Percentiles rank a stretch among this genome's conserved stretches.
These are phyloP conservation scores for Yamadazyma sp. DNA, from an alignment of 1,139 yeast genomes.

Conservation along the genomic window DNA sequence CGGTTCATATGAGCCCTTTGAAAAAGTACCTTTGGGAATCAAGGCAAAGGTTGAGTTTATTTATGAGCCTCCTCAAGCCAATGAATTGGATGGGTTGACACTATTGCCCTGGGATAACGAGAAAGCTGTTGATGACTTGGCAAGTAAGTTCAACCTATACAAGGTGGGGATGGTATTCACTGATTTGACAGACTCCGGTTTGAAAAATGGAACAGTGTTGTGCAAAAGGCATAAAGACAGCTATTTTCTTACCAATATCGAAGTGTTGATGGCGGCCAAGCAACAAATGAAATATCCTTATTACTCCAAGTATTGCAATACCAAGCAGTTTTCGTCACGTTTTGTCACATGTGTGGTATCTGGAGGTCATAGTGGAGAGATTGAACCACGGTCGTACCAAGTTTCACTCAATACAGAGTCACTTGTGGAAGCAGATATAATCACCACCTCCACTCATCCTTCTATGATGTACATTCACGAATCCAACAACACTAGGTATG, in stretches of 20 bases:
- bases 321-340: slow-evolving; percentile 78
- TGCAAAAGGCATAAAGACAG: slow-evolving; percentile 93
- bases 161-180: slow-evolving; percentile 87
- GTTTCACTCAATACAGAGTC: slow-evolving; percentile 89
- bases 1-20: slow-evolving; percentile 78
- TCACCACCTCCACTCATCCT: slow-evolving; percentile 89
- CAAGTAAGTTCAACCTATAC: slow-evolving; percentile 58
- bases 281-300: slow-evolving; percentile 73
- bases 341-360: slow-evolving; percentile 91
- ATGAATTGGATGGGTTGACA: slow-evolving; percentile 82
- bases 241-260: slow-evolving; percentile 83
- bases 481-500: slow-evolving; percentile 71
- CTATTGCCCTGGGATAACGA: slow-evolving; percentile 64
- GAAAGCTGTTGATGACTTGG: slow-evolving; percentile 52
- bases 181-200: slow-evolving; percentile 85
- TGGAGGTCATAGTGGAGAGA: slow-evolving; percentile 83
- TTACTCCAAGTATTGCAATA: slow-evolving; percentile 59
- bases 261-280: slow-evolving; percentile 80
- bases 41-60: slow-evolving; percentile 93
- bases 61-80: slow-evolving; percentile 88
- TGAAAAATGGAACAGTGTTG: slow-evolving; percentile 82
- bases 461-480: slow-evolving; percentile 80
- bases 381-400: slow-evolving; percentile 89
- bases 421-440: slow-evolving; percentile 79
- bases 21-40: slow-evolving; percentile 85